These are phyloP conservation scores for Daldinia grandis DNA, from an alignment of 495 filamentous ascomycete genomes.

Conservation along the genomic window DNA sequence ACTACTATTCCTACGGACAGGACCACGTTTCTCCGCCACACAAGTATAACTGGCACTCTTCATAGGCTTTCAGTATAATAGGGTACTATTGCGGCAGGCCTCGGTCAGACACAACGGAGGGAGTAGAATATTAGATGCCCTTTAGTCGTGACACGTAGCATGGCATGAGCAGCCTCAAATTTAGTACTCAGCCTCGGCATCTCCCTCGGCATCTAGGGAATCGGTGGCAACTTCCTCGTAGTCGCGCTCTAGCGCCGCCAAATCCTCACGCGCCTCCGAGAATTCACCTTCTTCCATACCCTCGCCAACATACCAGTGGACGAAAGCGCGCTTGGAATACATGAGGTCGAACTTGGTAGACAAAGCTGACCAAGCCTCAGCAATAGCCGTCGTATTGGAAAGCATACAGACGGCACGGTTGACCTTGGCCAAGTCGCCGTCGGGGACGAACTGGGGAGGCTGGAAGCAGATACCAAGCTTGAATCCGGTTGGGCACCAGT, in stretches of 20 bases:
- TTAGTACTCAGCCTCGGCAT: slow-evolving; percentile 96
- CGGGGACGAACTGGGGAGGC: slow-evolving; percentile 92
- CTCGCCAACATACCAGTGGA: slow-evolving; percentile 99
- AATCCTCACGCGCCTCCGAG: slow-evolving; percentile 97
- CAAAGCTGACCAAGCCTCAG: slow-evolving; percentile 96
- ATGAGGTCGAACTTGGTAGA: slow-evolving; percentile 99
- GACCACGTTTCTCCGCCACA: slow-evolving; percentile 29
- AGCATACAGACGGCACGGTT: slow-evolving; percentile 99
- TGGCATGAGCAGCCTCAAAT: slow-evolving; percentile 30
- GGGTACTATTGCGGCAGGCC: slow-evolving; percentile 37
- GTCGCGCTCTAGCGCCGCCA: slow-evolving; percentile 97
- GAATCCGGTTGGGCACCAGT: slow-evolving; percentile 99
- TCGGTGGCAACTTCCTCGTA: slow-evolving; percentile 99
- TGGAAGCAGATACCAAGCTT: slow-evolving; percentile 99
- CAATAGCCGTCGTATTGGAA: slow-evolving; percentile 98
- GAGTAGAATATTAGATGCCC: slow-evolving; percentile 40
- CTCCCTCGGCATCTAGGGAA: slow-evolving; percentile 88
- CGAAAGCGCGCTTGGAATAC: slow-evolving; percentile 99
- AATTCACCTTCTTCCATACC: slow-evolving; percentile 99
- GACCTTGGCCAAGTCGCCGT: slow-evolving; percentile 95
- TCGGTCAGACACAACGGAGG: slow-evolving; percentile 34
- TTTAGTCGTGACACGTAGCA: slow-evolving; percentile 37
- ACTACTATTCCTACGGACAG: slow-evolving; percentile 24
- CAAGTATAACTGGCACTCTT: slow-evolving; percentile 30
- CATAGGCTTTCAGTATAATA: slow-evolving; percentile 30